Percentiles rank a stretch among this genome's conserved stretches.
phyloP scores from a whole-genome alignment of 2,329 filamentous ascomycete genomes.

The Colletotrichum plurivorum region DNA sequence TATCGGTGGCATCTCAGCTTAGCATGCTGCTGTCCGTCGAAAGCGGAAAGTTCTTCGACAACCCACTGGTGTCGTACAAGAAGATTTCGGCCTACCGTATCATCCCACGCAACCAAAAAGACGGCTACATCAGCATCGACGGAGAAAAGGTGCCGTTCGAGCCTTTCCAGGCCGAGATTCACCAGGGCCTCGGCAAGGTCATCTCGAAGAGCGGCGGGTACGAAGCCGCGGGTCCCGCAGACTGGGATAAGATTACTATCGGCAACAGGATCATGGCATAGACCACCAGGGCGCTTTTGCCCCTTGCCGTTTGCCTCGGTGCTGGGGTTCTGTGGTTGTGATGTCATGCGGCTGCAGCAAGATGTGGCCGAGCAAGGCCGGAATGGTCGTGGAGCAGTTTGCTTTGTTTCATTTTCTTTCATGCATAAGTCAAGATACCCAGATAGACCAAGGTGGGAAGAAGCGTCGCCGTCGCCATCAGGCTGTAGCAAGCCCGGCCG shows the following conservation, averaged over 20 bases:
- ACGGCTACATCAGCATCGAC: constrained; percentile 94
- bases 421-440: constrained; percentile 38
- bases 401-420: background rate
- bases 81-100: constrained; percentile 93
- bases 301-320: too few relatives aligned
- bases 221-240: constrained; percentile 71
- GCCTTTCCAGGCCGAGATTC: constrained; percentile 92
- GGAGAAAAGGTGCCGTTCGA: constrained; percentile 90
- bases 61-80: constrained; percentile 81
- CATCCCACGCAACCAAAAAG: constrained; percentile 77
- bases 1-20: constrained; percentile 76
- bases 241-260: constrained; percentile 62
- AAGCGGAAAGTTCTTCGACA: constrained; percentile 83
- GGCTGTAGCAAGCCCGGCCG: constrained; percentile 8
- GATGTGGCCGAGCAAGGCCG: too few relatives aligned
- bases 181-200: constrained; percentile 86
- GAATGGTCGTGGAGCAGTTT: too few relatives aligned
- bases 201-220: constrained; percentile 83
- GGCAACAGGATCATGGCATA: constrained; percentile 46
- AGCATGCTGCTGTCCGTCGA: constrained; percentile 81
- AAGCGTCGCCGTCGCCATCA: constrained; percentile 14
- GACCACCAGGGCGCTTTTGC: background rate
- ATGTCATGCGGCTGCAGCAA: too few relatives aligned
- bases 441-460: constrained; percentile 35
- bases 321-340: too few relatives aligned